These are phyloP conservation scores for Pestalotiopsis sp. DNA, from an alignment of 2,329 filamentous ascomycete species.

Conservation along the genomic window DNA sequence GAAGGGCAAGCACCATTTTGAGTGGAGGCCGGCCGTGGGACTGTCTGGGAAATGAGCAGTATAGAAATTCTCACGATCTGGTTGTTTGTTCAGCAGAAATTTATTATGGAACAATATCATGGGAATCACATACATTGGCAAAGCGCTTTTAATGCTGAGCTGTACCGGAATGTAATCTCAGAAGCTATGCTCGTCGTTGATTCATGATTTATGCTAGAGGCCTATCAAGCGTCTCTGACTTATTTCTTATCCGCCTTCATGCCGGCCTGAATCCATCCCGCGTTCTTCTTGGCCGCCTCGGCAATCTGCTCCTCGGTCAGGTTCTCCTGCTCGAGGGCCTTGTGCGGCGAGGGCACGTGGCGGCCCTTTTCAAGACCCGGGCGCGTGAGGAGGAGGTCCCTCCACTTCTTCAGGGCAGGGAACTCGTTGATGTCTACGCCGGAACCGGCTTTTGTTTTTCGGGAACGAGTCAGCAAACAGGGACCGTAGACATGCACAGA, in stretches of 20 bases:
- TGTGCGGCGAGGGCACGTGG: slow-evolving; percentile 67
- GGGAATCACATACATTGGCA: not conserved
- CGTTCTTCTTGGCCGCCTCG: slow-evolving; percentile 48
- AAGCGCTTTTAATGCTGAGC: too few relatives aligned
- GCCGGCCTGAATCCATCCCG: slow-evolving; percentile 64
- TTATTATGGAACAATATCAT: too few relatives aligned
- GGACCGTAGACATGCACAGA: too few relatives aligned
- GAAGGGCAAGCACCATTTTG: slow-evolving; percentile 65
- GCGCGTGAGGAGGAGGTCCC: slow-evolving; percentile 55
- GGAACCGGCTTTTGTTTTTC: slow-evolving; percentile 49
- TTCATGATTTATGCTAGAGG: too few relatives aligned
- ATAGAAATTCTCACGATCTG: not conserved
- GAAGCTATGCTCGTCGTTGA: too few relatives aligned
- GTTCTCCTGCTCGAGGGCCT: slow-evolving; percentile 49
- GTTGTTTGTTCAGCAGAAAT: too few relatives aligned
- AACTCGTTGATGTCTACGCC: slow-evolving; percentile 67
- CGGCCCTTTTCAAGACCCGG: slow-evolving; percentile 52
- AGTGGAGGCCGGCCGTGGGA: slow-evolving; percentile 55
- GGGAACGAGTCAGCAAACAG: not conserved
- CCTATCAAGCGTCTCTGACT: not conserved
- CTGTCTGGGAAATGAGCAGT: not conserved
- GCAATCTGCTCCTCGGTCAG: slow-evolving; percentile 51
- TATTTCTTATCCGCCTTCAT: slow-evolving; percentile 65
- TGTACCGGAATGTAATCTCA: too few relatives aligned
- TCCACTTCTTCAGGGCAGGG: slow-evolving; percentile 66